phyloP scores from a whole-genome alignment of 257 asterid species.

The Gentiana dahurica region DNA sequence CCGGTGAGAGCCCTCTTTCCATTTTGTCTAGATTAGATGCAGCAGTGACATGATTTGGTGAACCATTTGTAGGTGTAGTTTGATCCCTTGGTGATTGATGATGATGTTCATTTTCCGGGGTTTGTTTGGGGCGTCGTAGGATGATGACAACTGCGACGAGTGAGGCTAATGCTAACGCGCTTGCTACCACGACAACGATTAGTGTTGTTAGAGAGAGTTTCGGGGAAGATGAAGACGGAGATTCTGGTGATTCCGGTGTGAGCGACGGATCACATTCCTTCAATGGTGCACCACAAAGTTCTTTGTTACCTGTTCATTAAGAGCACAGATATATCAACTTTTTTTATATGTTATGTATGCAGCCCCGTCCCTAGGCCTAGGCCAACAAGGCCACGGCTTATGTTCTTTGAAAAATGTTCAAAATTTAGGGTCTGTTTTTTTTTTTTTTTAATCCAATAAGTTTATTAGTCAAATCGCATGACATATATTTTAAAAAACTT shows the following conservation, averaged over 20 bases:
- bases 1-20: conserved; percentile 48
- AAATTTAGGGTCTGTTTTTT: no score
- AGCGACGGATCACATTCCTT: conserved; percentile 19
- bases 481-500: no score
- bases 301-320: conserved; percentile 38
- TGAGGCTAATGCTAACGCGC: conserved; percentile 28
- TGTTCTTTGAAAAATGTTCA: no score
- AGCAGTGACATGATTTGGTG: background rate
- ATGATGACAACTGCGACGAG: conserved; percentile 35
- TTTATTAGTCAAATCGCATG: no score
- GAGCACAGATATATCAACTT: background rate
- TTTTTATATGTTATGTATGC: background rate
- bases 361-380: no score
- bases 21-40: conserved; percentile 27
- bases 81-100: background rate
- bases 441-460: no score
- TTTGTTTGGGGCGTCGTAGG: conserved; percentile 26
- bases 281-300: conserved; percentile 69
- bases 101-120: conserved; percentile 6
- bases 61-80: conserved; percentile 1
- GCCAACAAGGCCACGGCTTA: no score
- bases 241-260: background rate
- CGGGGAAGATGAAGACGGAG: background rate
- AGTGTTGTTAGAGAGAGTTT: conserved; percentile 24
- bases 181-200: conserved; percentile 21